These are phyloP conservation scores for Botrytis porri DNA, from an alignment of 2,329 filamentous ascomycete genomes.

Conservation along the genomic window DNA sequence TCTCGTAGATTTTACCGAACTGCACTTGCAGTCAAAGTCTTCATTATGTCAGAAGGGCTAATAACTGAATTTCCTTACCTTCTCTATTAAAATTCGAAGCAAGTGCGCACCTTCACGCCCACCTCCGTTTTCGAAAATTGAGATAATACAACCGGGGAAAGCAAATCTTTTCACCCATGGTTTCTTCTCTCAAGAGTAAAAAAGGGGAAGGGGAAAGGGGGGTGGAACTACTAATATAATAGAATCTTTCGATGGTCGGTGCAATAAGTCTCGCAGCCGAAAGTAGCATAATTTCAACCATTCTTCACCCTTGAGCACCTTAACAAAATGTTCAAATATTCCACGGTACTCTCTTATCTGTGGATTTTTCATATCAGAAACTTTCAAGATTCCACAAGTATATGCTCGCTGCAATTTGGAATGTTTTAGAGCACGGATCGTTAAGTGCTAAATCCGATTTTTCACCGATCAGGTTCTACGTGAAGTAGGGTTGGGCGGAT, in stretches of 20 bases:
- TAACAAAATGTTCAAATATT: background rate
- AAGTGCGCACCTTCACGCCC: background rate
- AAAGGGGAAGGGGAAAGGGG: background rate
- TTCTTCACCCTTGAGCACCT: background rate
- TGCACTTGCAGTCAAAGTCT: background rate
- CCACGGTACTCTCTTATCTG: background rate
- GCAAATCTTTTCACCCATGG: background rate
- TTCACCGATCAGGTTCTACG: background rate
- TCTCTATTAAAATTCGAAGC: background rate
- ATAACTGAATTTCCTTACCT: background rate
- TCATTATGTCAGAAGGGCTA: background rate
- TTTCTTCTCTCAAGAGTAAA: background rate
- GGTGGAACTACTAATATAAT: background rate
- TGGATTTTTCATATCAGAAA: background rate
- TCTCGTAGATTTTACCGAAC: no score
- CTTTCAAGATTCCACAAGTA: background rate
- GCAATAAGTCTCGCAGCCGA: background rate
- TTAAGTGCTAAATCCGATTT: background rate
- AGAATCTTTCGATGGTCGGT: background rate
- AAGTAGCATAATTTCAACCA: background rate
- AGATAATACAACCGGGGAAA: background rate
- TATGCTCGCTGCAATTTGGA: background rate
- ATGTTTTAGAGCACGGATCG: background rate
- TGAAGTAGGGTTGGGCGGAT: no score
- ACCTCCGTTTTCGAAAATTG: background rate